These are phyloP conservation scores for Dactylellina parvicollis DNA, from an alignment of 2,329 filamentous ascomycete species.

Conservation along the genomic window DNA sequence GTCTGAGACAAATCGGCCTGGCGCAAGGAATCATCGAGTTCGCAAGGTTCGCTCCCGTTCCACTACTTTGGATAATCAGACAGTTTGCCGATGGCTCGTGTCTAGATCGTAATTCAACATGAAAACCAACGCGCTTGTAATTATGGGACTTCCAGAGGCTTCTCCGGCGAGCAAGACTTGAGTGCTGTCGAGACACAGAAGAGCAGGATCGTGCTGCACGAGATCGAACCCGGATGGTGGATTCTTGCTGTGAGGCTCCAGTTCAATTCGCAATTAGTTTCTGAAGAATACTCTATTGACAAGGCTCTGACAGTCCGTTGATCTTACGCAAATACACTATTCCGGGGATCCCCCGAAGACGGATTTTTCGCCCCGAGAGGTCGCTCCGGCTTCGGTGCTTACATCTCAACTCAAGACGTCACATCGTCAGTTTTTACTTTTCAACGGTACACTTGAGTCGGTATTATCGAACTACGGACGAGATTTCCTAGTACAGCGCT, in stretches of 20 bases:
- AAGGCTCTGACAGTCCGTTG: constrained; percentile 73
- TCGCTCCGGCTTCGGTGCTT: constrained; percentile 82
- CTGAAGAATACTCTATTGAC: background rate
- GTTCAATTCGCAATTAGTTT: constrained; percentile 59
- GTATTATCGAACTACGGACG: constrained; percentile 76
- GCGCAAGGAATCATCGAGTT: constrained; percentile 97
- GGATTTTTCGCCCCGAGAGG: constrained; percentile 89
- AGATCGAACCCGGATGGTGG: constrained; percentile 92
- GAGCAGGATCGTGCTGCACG: constrained; percentile 81
- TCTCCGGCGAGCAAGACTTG: constrained; percentile 78
- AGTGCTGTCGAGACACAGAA: constrained; percentile 92
- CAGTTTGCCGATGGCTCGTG: constrained; percentile 45
- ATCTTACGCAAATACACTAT: constrained; percentile 74
- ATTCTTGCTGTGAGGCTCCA: constrained; percentile 86
- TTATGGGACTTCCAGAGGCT: constrained; percentile 69
- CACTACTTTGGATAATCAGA: constrained; percentile 2
- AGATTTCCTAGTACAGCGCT: constrained; percentile 74
- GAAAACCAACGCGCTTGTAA: constrained; percentile 40
- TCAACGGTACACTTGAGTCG: constrained; percentile 72
- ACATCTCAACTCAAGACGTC: constrained; percentile 83
- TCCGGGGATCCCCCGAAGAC: constrained; percentile 62
- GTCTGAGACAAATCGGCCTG: constrained; percentile 89
- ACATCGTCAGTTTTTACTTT: constrained; percentile 84
- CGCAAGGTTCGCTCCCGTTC: constrained; percentile 68
- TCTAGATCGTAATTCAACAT: constrained; percentile 41